A percentile compares a stretch with the other conserved stretches of the same genome.
Conservation (phyloP, 176 grass and related monocot species). For the Carex myosuroides region DNA sequence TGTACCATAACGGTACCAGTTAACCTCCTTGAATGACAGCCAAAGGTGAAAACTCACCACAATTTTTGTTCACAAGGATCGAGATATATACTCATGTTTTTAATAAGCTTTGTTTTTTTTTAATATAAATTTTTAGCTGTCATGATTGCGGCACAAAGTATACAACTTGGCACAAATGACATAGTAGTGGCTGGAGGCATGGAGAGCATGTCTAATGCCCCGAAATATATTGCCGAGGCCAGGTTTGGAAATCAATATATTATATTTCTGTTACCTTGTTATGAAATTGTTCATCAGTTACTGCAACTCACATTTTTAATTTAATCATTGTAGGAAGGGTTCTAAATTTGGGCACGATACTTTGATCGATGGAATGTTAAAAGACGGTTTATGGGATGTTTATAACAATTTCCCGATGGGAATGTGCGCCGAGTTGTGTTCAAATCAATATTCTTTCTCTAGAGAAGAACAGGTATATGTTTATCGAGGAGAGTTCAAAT, state of each 20-base stretch:
- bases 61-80: background rate
- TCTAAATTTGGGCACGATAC: slow-evolving; percentile 77
- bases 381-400: slow-evolving; percentile 92
- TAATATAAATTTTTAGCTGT: slow-evolving; percentile 35
- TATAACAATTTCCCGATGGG: slow-evolving; percentile 91
- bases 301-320: background rate
- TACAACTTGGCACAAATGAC: slow-evolving; percentile 81
- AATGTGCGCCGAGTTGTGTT: slow-evolving; percentile 84
- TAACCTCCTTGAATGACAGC: background rate
- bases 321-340: slow-evolving; percentile 46
- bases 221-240: slow-evolving; percentile 71
- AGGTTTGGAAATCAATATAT: slow-evolving; percentile 32
- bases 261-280: background rate
- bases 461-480: slow-evolving; percentile 69
- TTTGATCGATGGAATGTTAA: slow-evolving; percentile 83
- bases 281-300: background rate
- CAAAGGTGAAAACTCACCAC: background rate
- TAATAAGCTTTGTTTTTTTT: background rate
- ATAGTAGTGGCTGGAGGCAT: slow-evolving; percentile 83
- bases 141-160: slow-evolving; percentile 81
- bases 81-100: background rate
- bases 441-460: slow-evolving; percentile 48
- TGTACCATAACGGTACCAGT: slow-evolving; percentile 5
- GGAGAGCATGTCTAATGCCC: slow-evolving; percentile 96
- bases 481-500: too few relatives aligned